Evolutionary conservation across 352 stramenopile species (phyloP).

Genomic region (Plasmopara muralis): DNA sequence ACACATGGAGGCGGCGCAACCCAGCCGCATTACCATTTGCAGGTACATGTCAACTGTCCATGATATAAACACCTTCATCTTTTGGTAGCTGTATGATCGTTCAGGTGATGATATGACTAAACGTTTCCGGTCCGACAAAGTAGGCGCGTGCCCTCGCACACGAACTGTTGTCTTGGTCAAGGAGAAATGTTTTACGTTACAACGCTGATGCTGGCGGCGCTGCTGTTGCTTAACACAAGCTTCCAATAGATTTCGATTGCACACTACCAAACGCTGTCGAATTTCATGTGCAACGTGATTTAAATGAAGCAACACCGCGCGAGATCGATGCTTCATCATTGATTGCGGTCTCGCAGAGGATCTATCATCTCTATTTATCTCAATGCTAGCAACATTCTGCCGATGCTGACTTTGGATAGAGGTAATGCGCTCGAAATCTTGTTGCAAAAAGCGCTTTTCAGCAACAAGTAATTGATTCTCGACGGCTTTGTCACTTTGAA

Average conservation of each 20-base stretch:
- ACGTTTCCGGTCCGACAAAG: conserved; percentile 30
- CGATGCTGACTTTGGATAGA: conserved; percentile 20
- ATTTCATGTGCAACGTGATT: conserved; percentile 39
- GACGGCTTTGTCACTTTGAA: conserved; percentile 31
- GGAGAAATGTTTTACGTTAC: conserved; percentile 21
- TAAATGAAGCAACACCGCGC: conserved; percentile 42
- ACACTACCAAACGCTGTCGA: conserved; percentile 47
- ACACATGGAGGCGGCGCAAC: conserved; percentile 25
- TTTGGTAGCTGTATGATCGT: conserved; percentile 23
- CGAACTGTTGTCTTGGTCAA: conserved; percentile 31
- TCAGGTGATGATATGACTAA: conserved; percentile 1
- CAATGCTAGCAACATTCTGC: conserved; percentile 8
- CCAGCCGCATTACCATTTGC: conserved; percentile 41
- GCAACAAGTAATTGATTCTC: conserved; percentile 51
- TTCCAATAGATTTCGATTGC: conserved; percentile 51
- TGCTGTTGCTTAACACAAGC: conserved; percentile 48
- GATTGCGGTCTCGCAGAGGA: conserved; percentile 3
- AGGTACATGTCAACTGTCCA: conserved; percentile 79
- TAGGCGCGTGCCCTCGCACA: conserved; percentile 38
- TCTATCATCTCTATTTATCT: neutral
- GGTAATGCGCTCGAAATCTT: conserved; percentile 41
- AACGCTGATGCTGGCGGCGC: conserved; percentile 5
- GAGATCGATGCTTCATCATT: conserved; percentile 14
- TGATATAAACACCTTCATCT: conserved; percentile 59
- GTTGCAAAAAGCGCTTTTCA: conserved; percentile 52